Base-by-base conservation (phyloP, 345 rosid species). In the Microcos paniculata region DNA sequence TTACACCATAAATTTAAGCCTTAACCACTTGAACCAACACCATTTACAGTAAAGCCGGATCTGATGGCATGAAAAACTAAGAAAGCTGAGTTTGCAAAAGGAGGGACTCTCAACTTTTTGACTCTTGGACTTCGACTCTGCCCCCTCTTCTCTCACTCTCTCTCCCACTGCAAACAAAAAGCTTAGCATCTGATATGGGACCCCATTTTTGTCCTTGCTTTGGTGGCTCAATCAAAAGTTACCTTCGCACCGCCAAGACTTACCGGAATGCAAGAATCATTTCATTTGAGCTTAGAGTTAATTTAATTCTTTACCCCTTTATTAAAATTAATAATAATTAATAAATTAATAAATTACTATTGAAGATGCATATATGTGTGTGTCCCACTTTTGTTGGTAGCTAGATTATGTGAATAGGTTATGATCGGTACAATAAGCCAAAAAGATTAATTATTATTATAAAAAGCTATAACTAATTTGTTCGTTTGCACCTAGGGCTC, bases 361-460 rank as follows among this genome's bases (percentile, higher is more conserved):
- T 31, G 13, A 67, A 45, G 18, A 43, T 45, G 71, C 21, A 48
- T 48, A 46, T 42, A 42, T 42, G 10, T 9, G 5, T 14, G 15
- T 7, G 42, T 69, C 57, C 72, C 40, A 67, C 38, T 26, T 26
- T 68, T 68, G 42, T 48, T 10, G 43, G 72, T 69, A 30, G 58
- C 48, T 69, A n/a, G n/a, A n/a, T 48, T 48, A 58, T 30, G 16
- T 23, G 15, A 48, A 35, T 35, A 28, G 0, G 9, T 4, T 1
- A 30, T 18, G 43, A 69, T 69, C 48, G 57, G n/a, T 10, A 42
- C 58, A 68, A 68, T 28, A 18, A 28, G 12, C 56, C 3, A 26
- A 26, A 45, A 43, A 21, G 28, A 40, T 62, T 13, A 8, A 13
- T 3, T n/a, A 13, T 28, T 7, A 52, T n/a, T n/a, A 2, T 21